Conservation (phyloP, 2,329 filamentous ascomycete species). For the Fusarium miscanthi region DNA sequence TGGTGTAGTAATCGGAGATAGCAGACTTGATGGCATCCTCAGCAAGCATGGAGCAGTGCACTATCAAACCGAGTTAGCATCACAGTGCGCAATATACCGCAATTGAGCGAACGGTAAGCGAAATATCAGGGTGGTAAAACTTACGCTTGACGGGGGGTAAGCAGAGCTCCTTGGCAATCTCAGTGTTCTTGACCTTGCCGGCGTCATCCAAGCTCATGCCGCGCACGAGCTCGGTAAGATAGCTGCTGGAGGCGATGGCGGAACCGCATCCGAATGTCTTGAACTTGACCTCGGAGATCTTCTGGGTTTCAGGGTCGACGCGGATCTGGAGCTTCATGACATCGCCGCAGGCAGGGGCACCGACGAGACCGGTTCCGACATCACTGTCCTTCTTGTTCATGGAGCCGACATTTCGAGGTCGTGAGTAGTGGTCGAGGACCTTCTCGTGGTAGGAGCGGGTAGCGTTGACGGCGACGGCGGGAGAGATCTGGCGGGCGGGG, state of each 20-base stretch:
- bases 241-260: conserved; percentile 94
- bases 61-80: conserved; percentile 57
- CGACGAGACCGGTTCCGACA: conserved; percentile 91
- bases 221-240: conserved; percentile 92
- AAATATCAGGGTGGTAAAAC: conserved; percentile 50
- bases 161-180: conserved; percentile 97
- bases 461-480: conserved; percentile 53
- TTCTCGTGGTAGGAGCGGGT: conserved; percentile 65
- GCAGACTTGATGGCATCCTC: conserved; percentile 93
- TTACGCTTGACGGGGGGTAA: conserved; percentile 87
- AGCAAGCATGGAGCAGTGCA: conserved; percentile 92
- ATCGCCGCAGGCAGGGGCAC: conserved; percentile 88
- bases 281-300: conserved; percentile 95
- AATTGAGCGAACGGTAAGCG: background rate
- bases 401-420: conserved; percentile 66
- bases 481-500: conserved; percentile 56
- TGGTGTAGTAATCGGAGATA: conserved; percentile 90
- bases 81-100: conserved; percentile 24
- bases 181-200: conserved; percentile 91
- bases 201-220: conserved; percentile 97
- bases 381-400: conserved; percentile 79
- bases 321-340: conserved; percentile 87
- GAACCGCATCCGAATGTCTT: conserved; percentile 97
- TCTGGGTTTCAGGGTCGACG: conserved; percentile 87
- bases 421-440: conserved; percentile 63